phyloP scores from a whole-genome alignment of 139 green algal species.

The Desmodesmus armatus region DNA sequence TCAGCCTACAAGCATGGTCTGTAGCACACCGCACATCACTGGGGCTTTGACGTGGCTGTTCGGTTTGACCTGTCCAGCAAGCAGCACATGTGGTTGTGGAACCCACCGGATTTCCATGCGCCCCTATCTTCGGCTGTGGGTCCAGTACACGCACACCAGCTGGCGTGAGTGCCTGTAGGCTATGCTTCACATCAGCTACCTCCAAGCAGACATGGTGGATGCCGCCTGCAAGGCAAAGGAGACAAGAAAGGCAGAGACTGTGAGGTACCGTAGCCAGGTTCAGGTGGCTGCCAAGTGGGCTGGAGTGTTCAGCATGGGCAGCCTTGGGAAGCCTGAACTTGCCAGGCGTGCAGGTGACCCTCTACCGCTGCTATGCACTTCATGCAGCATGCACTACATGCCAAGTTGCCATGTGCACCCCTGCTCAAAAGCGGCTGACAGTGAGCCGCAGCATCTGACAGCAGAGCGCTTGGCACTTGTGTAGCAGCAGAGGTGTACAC shows the following conservation, averaged over 20 bases:
- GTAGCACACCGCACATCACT: too few species aligned
- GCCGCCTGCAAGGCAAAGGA: slow-evolving; percentile 49
- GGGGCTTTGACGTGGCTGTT: too few species aligned
- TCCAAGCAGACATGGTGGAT: slow-evolving; percentile 80
- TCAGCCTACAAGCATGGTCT: too few species aligned
- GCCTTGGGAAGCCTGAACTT: too few species aligned
- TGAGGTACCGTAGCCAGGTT: too few species aligned
- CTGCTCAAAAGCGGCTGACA: neutral
- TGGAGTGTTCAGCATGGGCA: too few species aligned
- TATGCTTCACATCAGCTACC: slow-evolving; percentile 50
- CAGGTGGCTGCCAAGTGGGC: too few species aligned
- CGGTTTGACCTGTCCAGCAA: neutral
- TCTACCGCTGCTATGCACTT: too few species aligned
- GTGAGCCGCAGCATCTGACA: neutral
- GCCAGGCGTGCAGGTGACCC: too few species aligned
- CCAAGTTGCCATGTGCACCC: neutral
- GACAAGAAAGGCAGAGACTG: too few species aligned
- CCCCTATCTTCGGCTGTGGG: slow-evolving; percentile 65
- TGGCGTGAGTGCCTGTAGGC: slow-evolving; percentile 42
- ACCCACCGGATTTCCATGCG: slow-evolving; percentile 69
- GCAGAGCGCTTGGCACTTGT: too few species aligned
- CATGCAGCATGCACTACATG: neutral
- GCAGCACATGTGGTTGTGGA: neutral
- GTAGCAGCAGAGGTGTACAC: too few species aligned
- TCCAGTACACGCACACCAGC: slow-evolving; percentile 48